phyloP scores from a whole-genome alignment of 768 basidiomycete species.

The Russula sp. region DNA sequence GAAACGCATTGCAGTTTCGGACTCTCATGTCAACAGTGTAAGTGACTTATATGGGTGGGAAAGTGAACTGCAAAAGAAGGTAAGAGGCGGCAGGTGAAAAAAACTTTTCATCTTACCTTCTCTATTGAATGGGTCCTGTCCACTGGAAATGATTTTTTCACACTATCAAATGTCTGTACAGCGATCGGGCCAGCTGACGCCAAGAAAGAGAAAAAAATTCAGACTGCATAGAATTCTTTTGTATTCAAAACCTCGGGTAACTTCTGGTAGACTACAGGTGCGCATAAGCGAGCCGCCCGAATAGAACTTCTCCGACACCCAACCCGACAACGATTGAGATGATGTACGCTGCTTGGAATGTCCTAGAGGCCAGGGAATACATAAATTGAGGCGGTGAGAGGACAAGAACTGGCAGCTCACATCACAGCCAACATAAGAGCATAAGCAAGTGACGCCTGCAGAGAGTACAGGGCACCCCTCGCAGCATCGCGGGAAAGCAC shows the following conservation, averaged over 20 bases:
- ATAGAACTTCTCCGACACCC: constrained; percentile 69
- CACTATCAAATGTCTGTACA: too few species aligned
- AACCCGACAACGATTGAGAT: constrained; percentile 69
- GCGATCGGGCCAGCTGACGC: not conserved
- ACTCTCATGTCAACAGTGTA: not conserved
- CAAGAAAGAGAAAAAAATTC: not conserved
- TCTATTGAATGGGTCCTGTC: not conserved
- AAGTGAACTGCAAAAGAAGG: not conserved
- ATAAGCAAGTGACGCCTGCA: constrained; percentile 64
- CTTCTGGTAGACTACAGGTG: constrained; percentile 12
- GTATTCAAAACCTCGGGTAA: not conserved
- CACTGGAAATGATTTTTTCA: not conserved
- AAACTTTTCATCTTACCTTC: constrained; percentile 15
- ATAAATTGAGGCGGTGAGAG: constrained; percentile 20
- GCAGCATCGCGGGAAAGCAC: constrained; percentile 62
- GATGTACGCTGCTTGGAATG: constrained; percentile 76
- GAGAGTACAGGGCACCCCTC: constrained; percentile 61
- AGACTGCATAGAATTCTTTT: not conserved
- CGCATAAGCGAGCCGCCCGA: constrained; percentile 50
- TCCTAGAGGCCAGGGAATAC: constrained; percentile 48
- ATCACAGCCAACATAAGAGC: constrained; percentile 79
- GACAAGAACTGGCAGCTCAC: constrained; percentile 43
- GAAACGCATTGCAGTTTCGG: constrained; percentile 37
- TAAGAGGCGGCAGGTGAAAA: constrained; percentile 20
- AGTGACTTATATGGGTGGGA: not conserved